These are phyloP conservation scores for Ceratobasidium sp. DNA, from an alignment of 1,284 basidiomycete species.

Conservation along the genomic window DNA sequence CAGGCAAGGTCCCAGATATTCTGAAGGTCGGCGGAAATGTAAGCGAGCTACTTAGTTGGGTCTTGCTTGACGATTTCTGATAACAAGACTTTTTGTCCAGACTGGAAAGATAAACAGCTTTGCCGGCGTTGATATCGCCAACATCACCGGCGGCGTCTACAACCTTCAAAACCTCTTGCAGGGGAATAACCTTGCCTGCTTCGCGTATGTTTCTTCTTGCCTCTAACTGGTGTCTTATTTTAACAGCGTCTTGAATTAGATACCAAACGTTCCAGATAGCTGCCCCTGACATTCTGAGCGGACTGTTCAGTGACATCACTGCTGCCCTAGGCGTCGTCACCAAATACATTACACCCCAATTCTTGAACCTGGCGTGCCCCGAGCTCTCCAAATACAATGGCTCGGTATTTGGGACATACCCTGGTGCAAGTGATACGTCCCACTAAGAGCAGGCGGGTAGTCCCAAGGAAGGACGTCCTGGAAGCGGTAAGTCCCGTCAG, in stretches of 20 bases:
- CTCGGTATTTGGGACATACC: slow-evolving; percentile 17
- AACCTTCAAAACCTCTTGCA: slow-evolving; percentile 46
- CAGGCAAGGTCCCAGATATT: slow-evolving; percentile 36
- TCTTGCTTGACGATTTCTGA: neutral
- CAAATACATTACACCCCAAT: slow-evolving; percentile 16
- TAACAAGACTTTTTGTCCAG: neutral
- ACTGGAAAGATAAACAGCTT: slow-evolving; percentile 49
- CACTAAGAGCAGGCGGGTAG: neutral
- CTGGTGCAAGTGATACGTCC: slow-evolving; percentile 12
- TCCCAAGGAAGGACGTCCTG: slow-evolving; percentile 76
- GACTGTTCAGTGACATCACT: slow-evolving; percentile 1
- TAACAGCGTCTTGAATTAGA: neutral
- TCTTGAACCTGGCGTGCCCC: slow-evolving; percentile 3
- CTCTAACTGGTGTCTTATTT: neutral
- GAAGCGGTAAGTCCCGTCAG: slow-evolving; percentile 68
- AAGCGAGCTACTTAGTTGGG: neutral
- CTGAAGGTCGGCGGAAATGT: slow-evolving; percentile 50
- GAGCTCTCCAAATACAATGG: slow-evolving; percentile 23
- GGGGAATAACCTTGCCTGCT: slow-evolving; percentile 50
- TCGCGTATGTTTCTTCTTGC: slow-evolving; percentile 21
- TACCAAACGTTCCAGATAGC: slow-evolving; percentile 3
- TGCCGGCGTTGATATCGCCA: slow-evolving; percentile 46
- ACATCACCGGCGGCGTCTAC: slow-evolving; percentile 50
- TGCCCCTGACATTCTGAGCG: slow-evolving; percentile 7
- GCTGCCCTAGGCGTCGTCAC: slow-evolving; percentile 7